A percentile compares a stretch with the other conserved stretches of the same genome.
phyloP scores from a whole-genome alignment of 2,329 filamentous ascomycete genomes.

The Lasiodiplodia citricola region DNA sequence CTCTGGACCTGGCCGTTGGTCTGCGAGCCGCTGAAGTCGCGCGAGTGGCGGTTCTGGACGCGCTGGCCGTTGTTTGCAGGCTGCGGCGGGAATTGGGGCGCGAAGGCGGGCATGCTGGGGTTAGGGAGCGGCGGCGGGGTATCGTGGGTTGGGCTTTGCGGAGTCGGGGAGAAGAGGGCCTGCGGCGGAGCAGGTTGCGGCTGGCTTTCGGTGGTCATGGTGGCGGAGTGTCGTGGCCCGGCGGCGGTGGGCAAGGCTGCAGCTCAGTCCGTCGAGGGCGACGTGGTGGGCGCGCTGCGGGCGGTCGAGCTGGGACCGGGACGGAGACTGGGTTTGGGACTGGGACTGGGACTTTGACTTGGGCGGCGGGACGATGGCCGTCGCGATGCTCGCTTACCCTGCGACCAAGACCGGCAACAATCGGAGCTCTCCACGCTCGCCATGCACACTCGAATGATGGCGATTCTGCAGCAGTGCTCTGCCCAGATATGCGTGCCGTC shows the following conservation, averaged over 20 bases:
- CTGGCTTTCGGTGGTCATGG: constrained; percentile 15
- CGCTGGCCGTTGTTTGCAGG: constrained; percentile 28
- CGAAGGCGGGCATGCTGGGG: constrained; percentile 14
- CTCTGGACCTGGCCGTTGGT: constrained; percentile 36
- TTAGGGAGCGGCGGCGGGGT: constrained; percentile 24
- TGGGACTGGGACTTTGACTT: not conserved
- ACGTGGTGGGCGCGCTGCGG: constrained; percentile 18
- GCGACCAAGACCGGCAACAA: constrained; percentile 6
- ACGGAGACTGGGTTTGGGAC: not conserved
- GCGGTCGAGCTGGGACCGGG: not conserved
- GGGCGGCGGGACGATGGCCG: constrained; percentile 18
- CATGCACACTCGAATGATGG: not conserved
- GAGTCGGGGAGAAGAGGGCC: constrained; percentile 20
- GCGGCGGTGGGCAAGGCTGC: constrained; percentile 16
- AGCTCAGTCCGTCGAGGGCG: constrained; percentile 14
- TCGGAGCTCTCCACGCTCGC: constrained; percentile 3
- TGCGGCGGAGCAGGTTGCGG: constrained; percentile 18
- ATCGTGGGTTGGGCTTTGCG: constrained; percentile 16
- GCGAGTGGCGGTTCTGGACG: constrained; percentile 36
- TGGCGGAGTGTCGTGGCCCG: not conserved
- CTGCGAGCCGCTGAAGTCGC: constrained; percentile 38
- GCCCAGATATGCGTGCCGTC: not conserved
- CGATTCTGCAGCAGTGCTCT: constrained; percentile 1
- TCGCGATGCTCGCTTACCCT: constrained; percentile 21
- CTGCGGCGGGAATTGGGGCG: constrained; percentile 31